A percentile compares a stretch with the other conserved stretches of the same genome.
These are phyloP conservation scores for Cyberlindnera subsufficiens DNA, from an alignment of 805 yeast species.

Conservation along the genomic window DNA sequence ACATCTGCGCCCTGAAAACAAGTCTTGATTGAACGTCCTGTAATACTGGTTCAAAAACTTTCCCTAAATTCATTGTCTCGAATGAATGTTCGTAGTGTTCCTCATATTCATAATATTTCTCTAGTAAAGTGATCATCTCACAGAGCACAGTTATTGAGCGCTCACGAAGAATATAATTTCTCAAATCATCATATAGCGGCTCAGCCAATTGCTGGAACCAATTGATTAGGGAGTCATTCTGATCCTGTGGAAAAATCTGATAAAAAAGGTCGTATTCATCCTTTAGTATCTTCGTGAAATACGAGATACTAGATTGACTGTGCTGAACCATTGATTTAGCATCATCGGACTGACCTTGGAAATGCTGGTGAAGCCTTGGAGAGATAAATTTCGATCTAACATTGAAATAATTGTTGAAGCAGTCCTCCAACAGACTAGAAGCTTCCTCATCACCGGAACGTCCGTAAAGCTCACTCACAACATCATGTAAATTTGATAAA, in stretches of 20 bases:
- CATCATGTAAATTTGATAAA: slow-evolving; percentile 30
- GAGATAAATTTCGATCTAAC: slow-evolving; percentile 46
- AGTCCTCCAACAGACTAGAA: slow-evolving; percentile 60
- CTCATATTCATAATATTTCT: slow-evolving; percentile 61
- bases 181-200: slow-evolving; percentile 66
- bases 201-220: slow-evolving; percentile 67
- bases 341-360: slow-evolving; percentile 25
- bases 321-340: slow-evolving; percentile 44
- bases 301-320: slow-evolving; percentile 57
- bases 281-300: slow-evolving; percentile 51
- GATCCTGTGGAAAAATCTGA: slow-evolving; percentile 40
- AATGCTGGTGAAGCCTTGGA: slow-evolving; percentile 33
- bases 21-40: slow-evolving; percentile 77
- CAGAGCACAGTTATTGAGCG: slow-evolving; percentile 61
- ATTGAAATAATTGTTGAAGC: slow-evolving; percentile 56
- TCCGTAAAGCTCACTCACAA: slow-evolving; percentile 30
- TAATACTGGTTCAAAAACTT: slow-evolving; percentile 62
- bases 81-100: slow-evolving; percentile 18
- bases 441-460: slow-evolving; percentile 47
- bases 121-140: slow-evolving; percentile 66
- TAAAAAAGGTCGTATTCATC: slow-evolving; percentile 58
- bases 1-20: slow-evolving; percentile 71
- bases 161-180: slow-evolving; percentile 68
- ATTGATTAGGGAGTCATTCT: slow-evolving; percentile 35
- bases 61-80: slow-evolving; percentile 38